A percentile compares a stretch with the other conserved stretches of the same genome.
phyloP scores from a whole-genome alignment of 768 basidiomycete species.

The Daedaleopsis nitida region DNA sequence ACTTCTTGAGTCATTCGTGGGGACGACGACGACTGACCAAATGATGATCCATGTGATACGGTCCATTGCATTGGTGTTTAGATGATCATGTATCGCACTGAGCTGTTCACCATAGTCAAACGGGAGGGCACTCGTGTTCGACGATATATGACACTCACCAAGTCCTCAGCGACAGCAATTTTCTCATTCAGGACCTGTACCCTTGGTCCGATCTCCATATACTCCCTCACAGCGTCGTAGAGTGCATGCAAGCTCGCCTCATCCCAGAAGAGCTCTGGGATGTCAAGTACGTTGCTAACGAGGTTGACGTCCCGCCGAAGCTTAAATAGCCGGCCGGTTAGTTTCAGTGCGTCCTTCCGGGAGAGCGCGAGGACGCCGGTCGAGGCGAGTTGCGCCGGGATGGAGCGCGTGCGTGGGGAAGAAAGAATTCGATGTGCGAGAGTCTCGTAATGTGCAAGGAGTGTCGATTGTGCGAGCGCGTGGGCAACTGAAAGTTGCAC shows the following conservation, averaged over 20 bases:
- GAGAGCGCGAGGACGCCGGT: conserved; percentile 77
- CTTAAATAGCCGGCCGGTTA: conserved; percentile 77
- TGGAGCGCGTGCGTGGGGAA: conserved; percentile 72
- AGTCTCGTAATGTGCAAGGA: conserved; percentile 86
- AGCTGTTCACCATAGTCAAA: conserved; percentile 46
- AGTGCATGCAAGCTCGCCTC: conserved; percentile 87
- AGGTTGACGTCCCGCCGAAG: conserved; percentile 88
- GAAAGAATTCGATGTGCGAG: conserved; percentile 78
- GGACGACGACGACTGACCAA: conserved; percentile 39
- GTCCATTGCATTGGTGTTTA: conserved; percentile 89
- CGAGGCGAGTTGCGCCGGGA: conserved; percentile 80
- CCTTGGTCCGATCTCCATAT: conserved; percentile 87
- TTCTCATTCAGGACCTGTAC: conserved; percentile 89
- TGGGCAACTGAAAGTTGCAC: conserved; percentile 93
- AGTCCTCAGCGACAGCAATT: conserved; percentile 82
- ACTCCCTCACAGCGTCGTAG: conserved; percentile 92
- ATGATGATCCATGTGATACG: conserved; percentile 85
- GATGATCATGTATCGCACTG: conserved; percentile 90
- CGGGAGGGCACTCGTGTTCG: not conserved
- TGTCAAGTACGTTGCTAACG: conserved; percentile 90
- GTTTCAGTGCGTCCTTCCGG: conserved; percentile 80
- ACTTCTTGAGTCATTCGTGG: no score
- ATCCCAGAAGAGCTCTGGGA: conserved; percentile 93
- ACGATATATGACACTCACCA: conserved; percentile 54
- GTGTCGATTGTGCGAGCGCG: conserved; percentile 91